Percentiles rank a stretch among this genome's conserved stretches.
These are phyloP conservation scores for Fomitopsis betulina DNA, from an alignment of 1,284 basidiomycete species.

Conservation along the genomic window DNA sequence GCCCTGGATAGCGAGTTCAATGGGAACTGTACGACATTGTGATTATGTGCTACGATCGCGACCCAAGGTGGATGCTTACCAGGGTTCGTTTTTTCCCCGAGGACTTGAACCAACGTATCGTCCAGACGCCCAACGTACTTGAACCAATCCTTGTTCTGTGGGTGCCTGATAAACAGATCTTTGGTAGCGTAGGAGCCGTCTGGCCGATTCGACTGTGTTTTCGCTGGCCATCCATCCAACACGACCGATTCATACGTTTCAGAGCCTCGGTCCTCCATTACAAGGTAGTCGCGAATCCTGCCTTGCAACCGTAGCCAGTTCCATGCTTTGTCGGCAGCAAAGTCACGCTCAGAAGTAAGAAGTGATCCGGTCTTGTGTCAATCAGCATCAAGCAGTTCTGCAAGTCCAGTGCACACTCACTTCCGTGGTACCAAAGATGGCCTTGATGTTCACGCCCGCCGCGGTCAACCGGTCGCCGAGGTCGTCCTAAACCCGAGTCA, in stretches of 20 bases:
- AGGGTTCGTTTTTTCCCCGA: slow-evolving; percentile 58
- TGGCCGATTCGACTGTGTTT: slow-evolving; percentile 47
- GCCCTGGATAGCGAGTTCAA: slow-evolving; percentile 39
- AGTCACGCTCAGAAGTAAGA: slow-evolving; percentile 48
- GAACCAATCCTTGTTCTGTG: slow-evolving; percentile 37
- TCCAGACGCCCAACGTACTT: slow-evolving; percentile 58
- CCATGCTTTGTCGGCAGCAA: slow-evolving; percentile 52
- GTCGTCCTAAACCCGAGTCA: slow-evolving; percentile 30
- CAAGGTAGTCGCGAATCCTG: slow-evolving; percentile 35
- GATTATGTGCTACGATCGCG: not conserved
- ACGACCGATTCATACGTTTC: slow-evolving; percentile 50
- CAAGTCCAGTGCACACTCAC: not conserved
- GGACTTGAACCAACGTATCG: slow-evolving; percentile 48
- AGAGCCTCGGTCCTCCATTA: slow-evolving; percentile 39
- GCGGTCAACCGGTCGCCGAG: slow-evolving; percentile 51
- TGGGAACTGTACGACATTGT: slow-evolving; percentile 25
- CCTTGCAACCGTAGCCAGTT: slow-evolving; percentile 44
- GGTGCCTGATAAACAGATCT: slow-evolving; percentile 50
- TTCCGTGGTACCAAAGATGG: slow-evolving; percentile 48
- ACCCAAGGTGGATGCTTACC: slow-evolving; percentile 10
- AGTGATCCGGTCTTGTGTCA: slow-evolving; percentile 33
- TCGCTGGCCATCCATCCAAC: slow-evolving; percentile 51
- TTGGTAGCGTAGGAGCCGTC: slow-evolving; percentile 58
- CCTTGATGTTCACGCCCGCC: slow-evolving; percentile 48
- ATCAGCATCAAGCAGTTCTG: not conserved